Conservation (phyloP, 1,284 basidiomycete genomes). For the Sphaerobolus stellatus region DNA sequence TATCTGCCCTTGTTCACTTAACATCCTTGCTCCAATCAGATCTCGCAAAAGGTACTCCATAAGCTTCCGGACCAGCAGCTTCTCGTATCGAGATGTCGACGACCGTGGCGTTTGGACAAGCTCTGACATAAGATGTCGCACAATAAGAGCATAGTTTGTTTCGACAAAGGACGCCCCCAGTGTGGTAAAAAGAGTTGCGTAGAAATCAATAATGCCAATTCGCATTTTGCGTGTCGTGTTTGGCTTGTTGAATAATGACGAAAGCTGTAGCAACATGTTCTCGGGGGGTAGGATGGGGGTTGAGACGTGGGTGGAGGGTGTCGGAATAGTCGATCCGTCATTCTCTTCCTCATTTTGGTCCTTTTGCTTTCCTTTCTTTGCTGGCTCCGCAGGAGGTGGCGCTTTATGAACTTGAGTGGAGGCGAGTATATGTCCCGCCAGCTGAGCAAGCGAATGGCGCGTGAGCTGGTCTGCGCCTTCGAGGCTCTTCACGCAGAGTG, state of each 20-base stretch:
- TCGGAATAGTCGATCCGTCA: constrained; percentile 51
- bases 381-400: constrained; percentile 46
- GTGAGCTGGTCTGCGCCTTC: constrained; percentile 86
- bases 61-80: constrained; percentile 69
- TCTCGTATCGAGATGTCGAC: constrained; percentile 67
- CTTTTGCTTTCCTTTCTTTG: constrained; percentile 58
- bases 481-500: constrained; percentile 71
- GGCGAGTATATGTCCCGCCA: constrained; percentile 83
- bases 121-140: constrained; percentile 78
- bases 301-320: constrained; percentile 47
- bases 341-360: constrained; percentile 54
- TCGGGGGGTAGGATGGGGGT: constrained; percentile 74
- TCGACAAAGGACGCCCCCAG: constrained; percentile 84
- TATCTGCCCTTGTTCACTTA: constrained; percentile 93
- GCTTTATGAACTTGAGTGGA: constrained; percentile 78
- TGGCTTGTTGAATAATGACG: constrained; percentile 76
- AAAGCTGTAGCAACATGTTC: constrained; percentile 84
- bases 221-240: constrained; percentile 67
- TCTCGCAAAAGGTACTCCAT: constrained; percentile 81
- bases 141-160: constrained; percentile 76
- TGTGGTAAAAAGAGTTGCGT: constrained; percentile 72
- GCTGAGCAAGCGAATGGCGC: constrained; percentile 72
- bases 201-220: constrained; percentile 88
- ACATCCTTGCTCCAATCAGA: constrained; percentile 82
- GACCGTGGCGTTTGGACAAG: constrained; percentile 62